Evolutionary conservation across 352 stramenopile species (phyloP).

Genomic region (Phytophthora cryptogea): DNA sequence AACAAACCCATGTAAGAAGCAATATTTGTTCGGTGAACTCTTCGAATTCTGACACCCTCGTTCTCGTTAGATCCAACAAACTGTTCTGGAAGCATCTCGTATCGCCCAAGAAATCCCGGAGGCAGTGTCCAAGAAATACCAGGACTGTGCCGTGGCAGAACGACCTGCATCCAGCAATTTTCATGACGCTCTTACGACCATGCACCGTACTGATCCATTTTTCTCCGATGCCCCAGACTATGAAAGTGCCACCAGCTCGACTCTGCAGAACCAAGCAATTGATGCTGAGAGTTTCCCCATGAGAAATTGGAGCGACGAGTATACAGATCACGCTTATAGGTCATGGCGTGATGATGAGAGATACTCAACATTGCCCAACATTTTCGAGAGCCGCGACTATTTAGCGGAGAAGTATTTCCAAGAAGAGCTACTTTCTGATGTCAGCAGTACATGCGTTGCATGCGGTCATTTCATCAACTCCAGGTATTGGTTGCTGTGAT

Average conservation of each 20-base stretch:
- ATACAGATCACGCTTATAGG: background rate
- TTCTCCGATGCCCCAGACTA: background rate
- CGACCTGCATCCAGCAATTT: background rate
- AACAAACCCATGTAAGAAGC: constrained; percentile 15
- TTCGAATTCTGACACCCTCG: background rate
- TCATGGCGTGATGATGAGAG: background rate
- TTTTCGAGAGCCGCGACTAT: background rate
- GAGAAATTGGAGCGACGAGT: background rate
- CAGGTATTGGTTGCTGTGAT: constrained; percentile 14
- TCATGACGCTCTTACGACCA: background rate
- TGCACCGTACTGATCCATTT: background rate
- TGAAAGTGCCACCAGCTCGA: background rate
- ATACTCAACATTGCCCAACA: background rate
- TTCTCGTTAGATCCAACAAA: constrained; percentile 7
- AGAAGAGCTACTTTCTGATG: background rate
- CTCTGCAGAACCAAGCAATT: background rate
- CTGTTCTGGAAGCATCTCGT: background rate
- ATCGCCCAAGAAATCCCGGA: background rate
- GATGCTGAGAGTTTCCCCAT: background rate
- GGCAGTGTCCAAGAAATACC: background rate
- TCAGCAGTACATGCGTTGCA: constrained; percentile 8
- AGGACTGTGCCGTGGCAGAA: background rate
- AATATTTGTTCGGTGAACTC: background rate
- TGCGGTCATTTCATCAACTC: constrained; percentile 10
- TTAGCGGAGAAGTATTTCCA: background rate